phyloP scores from a whole-genome alignment of 345 rosid genomes.

The Lumnitzera littorea region DNA sequence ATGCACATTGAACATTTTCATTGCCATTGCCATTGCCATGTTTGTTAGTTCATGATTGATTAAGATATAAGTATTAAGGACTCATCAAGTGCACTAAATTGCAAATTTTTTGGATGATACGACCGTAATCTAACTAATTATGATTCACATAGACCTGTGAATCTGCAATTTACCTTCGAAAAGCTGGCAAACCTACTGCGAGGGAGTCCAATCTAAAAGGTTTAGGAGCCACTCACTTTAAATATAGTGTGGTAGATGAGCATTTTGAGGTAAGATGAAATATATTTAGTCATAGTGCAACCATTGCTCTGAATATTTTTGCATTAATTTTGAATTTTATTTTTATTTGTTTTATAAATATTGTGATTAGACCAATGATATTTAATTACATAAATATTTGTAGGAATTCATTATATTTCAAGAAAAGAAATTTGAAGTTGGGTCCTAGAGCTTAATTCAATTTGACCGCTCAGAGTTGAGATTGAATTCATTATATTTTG shows the following conservation, averaged over 20 bases:
- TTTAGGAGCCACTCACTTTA: constrained; percentile 60
- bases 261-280: constrained; percentile 50
- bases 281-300: too few species aligned
- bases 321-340: too few species aligned
- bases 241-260: constrained; percentile 57
- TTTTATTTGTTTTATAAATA: too few species aligned
- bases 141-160: constrained; percentile 54
- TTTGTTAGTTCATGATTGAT: not conserved
- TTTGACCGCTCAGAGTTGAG: not conserved
- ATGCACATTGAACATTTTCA: not conserved
- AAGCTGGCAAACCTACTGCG: constrained; percentile 55
- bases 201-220: constrained; percentile 62
- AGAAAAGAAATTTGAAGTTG: too few species aligned
- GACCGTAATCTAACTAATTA: too few species aligned
- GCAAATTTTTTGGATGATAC: too few species aligned
- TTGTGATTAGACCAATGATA: not conserved
- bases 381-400: not conserved
- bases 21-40: not conserved
- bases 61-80: too few species aligned
- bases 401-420: too few species aligned
- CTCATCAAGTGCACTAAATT: too few species aligned
- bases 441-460: too few species aligned
- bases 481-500: not conserved
- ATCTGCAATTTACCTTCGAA: constrained; percentile 61
- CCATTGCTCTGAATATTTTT: too few species aligned